Conservation (phyloP, 1,284 basidiomycete species). For the Bondarzewia mesenterica region DNA sequence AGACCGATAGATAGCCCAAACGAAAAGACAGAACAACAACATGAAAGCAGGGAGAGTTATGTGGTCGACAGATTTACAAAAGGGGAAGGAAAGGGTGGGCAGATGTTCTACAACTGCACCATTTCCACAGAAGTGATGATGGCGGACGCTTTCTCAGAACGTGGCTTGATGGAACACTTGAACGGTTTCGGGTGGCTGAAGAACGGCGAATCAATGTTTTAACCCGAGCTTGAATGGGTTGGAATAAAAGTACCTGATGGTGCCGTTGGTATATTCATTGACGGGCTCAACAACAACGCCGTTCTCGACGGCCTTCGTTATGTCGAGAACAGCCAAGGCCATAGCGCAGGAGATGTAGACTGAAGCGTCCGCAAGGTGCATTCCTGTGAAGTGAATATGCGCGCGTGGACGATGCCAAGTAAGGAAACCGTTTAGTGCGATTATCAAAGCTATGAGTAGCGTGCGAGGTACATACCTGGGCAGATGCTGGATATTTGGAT, state of each 20-base stretch:
- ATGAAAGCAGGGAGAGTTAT: too few relatives aligned
- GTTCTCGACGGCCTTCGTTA: conserved; percentile 7
- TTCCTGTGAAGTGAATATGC: neutral
- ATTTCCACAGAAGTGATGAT: neutral
- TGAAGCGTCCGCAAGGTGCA: conserved; percentile 10
- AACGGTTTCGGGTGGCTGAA: conserved; percentile 1
- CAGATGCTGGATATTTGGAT: neutral
- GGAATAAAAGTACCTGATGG: neutral
- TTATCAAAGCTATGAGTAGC: neutral
- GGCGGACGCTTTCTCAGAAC: neutral
- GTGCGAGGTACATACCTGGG: neutral
- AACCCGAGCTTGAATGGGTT: neutral
- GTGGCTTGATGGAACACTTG: neutral
- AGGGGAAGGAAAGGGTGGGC: too few relatives aligned
- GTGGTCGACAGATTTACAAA: too few relatives aligned
- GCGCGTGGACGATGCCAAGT: too few relatives aligned
- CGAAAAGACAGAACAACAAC: too few relatives aligned
- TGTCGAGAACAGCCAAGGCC: conserved; percentile 14
- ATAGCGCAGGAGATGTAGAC: conserved; percentile 17
- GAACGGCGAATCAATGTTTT: neutral
- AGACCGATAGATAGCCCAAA: too few relatives aligned
- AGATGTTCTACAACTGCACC: neutral
- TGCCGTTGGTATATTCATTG: neutral
- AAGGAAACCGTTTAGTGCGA: neutral
- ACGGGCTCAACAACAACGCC: neutral